Percentiles rank a stretch among this genome's conserved stretches.
phyloP scores from a whole-genome alignment of 352 stramenopile genomes.

The Phytophthora sansomeana region DNA sequence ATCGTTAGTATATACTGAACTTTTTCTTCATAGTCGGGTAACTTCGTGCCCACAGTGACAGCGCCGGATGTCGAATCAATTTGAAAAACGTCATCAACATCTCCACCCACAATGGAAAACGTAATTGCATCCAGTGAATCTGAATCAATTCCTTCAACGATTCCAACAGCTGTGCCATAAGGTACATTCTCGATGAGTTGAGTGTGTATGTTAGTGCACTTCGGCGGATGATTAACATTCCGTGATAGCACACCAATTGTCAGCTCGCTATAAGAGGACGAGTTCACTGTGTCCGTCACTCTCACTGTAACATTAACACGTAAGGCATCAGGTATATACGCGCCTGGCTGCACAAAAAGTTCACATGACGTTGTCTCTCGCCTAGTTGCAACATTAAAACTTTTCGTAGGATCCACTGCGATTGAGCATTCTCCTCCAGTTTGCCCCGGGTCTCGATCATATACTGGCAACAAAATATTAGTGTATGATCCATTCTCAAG shows the following conservation, averaged over 20 bases:
- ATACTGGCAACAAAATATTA: slow-evolving; percentile 46
- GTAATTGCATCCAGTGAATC: slow-evolving; percentile 46
- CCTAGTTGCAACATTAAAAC: slow-evolving; percentile 42
- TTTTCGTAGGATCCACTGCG: slow-evolving; percentile 24
- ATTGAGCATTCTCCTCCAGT: slow-evolving; percentile 55
- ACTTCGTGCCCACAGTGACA: slow-evolving; percentile 47
- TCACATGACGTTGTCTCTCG: slow-evolving; percentile 27
- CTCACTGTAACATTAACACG: slow-evolving; percentile 26
- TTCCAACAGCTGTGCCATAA: slow-evolving; percentile 33
- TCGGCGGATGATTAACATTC: slow-evolving; percentile 58
- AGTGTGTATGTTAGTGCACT: slow-evolving; percentile 33
- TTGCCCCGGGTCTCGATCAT: slow-evolving; percentile 57
- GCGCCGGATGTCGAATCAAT: slow-evolving; percentile 54
- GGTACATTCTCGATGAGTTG: slow-evolving; percentile 60
- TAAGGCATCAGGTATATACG: slow-evolving; percentile 25
- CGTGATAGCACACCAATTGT: slow-evolving; percentile 52
- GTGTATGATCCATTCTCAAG: slow-evolving; percentile 54
- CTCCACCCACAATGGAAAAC: slow-evolving; percentile 46
- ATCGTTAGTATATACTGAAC: slow-evolving; percentile 46
- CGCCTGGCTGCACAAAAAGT: slow-evolving; percentile 19
- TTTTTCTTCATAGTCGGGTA: slow-evolving; percentile 56
- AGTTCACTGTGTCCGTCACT: slow-evolving; percentile 48
- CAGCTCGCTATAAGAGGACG: slow-evolving; percentile 49
- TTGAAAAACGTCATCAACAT: slow-evolving; percentile 52
- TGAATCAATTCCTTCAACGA: slow-evolving; percentile 45